phyloP scores from a whole-genome alignment of 441 rosid genomes.

The Corymbia citriodora region DNA sequence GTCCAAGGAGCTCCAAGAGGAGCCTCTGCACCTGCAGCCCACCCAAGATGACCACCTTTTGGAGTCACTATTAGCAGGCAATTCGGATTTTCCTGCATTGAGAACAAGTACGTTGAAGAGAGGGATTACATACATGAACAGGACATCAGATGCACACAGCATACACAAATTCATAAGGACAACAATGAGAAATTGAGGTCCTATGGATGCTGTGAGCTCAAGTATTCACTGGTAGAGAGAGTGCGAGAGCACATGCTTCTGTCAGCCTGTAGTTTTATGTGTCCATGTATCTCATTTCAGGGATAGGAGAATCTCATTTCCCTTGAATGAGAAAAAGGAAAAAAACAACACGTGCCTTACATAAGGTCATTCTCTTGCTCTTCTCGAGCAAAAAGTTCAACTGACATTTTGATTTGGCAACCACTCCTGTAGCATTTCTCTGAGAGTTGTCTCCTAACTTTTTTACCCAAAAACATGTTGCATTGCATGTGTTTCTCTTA shows the following conservation, averaged over 20 bases:
- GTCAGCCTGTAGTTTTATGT: background rate
- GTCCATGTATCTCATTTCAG: background rate
- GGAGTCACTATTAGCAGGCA: conserved; percentile 83
- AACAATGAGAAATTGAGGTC: background rate
- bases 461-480: background rate
- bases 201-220: background rate
- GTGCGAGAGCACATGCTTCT: background rate
- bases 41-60: conserved; percentile 86
- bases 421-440: background rate
- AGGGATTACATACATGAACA: background rate
- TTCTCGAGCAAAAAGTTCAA: background rate
- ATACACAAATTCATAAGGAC: background rate
- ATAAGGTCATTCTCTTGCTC: background rate
- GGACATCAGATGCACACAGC: background rate
- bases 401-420: background rate
- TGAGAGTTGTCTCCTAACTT: background rate
- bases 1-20: conserved; percentile 87
- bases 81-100: conserved; percentile 54
- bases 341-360: background rate
- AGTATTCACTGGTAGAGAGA: background rate
- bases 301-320: background rate
- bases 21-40: conserved; percentile 77
- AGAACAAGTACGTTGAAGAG: background rate
- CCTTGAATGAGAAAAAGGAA: background rate
- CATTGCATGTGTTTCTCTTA: background rate